phyloP scores from a whole-genome alignment of 306 rosid species.

The Rosa rugosa region DNA sequence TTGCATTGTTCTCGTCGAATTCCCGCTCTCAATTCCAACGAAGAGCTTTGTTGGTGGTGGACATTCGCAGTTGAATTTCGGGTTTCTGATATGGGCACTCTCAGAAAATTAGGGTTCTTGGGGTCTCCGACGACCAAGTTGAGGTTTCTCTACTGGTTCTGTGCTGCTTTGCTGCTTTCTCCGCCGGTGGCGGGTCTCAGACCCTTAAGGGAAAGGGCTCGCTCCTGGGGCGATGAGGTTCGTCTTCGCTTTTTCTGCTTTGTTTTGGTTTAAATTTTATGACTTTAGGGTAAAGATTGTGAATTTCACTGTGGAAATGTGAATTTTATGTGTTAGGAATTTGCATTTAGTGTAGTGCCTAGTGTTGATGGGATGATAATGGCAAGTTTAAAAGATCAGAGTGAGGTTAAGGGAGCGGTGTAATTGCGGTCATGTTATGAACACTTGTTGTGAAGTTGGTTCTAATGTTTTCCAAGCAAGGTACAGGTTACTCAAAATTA shows the following conservation, averaged over 20 bases:
- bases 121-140: constrained; percentile 33
- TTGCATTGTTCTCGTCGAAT: neutral
- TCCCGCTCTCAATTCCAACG: constrained; percentile 21
- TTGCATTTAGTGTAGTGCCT: neutral
- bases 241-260: constrained; percentile 22
- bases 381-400: no score
- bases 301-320: neutral
- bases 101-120: constrained; percentile 37
- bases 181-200: constrained; percentile 72
- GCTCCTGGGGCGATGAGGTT: constrained; percentile 98
- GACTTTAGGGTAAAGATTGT: neutral
- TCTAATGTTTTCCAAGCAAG: no score
- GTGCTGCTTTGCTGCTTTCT: constrained; percentile 41
- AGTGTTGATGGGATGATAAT: neutral
- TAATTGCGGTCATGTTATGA: neutral
- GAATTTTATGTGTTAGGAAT: no score
- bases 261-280: constrained; percentile 1
- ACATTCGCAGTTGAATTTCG: constrained; percentile 41
- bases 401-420: neutral
- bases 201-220: constrained; percentile 84
- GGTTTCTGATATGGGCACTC: constrained; percentile 43
- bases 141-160: constrained; percentile 41
- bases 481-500: neutral
- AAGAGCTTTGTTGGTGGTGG: constrained; percentile 24
- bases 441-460: no score